Evolutionary conservation across 371 early-diverging fungal species (phyloP).

Genomic region (Cokeromyces recurvatus): DNA sequence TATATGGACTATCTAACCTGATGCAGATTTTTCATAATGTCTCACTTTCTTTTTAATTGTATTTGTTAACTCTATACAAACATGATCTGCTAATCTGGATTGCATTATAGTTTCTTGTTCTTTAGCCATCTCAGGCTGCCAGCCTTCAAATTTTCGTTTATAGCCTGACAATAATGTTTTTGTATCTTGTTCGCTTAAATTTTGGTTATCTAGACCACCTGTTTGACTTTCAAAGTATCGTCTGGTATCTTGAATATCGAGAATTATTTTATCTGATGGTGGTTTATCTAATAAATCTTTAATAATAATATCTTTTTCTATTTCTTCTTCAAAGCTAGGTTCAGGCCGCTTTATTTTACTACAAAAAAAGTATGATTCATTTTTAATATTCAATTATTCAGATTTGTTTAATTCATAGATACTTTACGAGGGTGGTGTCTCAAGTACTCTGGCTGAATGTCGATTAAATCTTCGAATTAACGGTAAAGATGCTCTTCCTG

Average conservation of each 20-base stretch:
- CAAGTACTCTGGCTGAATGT: conserved; percentile 83
- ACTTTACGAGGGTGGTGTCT: conserved; percentile 35
- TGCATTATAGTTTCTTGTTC: conserved; percentile 20
- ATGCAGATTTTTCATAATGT: conserved; percentile 18
- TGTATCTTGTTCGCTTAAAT: conserved; percentile 23
- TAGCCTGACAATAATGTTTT: conserved; percentile 19
- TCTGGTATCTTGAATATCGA: conserved; percentile 73
- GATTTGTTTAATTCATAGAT: no score
- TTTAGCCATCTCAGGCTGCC: conserved; percentile 40
- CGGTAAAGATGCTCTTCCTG: conserved; percentile 69
- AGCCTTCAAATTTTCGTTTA: conserved; percentile 29
- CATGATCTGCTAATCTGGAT: conserved; percentile 26
- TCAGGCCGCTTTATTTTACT: conserved; percentile 14
- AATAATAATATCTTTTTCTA: conserved; percentile 53
- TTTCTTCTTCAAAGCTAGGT: conserved; percentile 28
- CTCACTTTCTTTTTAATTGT: conserved; percentile 31
- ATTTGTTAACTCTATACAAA: conserved; percentile 26
- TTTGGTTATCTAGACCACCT: conserved; percentile 23
- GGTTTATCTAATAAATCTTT: conserved; percentile 58
- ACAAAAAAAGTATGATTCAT: no score
- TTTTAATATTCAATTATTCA: no score
- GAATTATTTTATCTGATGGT: conserved; percentile 45
- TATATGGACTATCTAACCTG: no score
- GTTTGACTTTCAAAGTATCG: conserved; percentile 79
- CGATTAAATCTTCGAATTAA: conserved; percentile 87